phyloP scores from a whole-genome alignment of 2,329 filamentous ascomycete genomes.

The Penicillium sp. region DNA sequence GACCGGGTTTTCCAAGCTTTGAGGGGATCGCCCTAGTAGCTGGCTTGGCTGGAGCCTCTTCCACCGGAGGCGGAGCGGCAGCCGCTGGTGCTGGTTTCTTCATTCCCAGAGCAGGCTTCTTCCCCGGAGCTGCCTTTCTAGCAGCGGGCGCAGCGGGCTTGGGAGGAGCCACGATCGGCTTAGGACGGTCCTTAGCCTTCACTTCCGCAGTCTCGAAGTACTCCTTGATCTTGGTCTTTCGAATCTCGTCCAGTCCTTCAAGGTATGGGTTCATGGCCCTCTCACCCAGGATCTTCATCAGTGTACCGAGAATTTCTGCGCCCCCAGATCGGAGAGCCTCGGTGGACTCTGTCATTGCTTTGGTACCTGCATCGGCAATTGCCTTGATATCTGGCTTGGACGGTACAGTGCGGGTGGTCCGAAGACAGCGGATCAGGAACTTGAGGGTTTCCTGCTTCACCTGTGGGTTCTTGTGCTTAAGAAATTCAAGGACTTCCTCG shows the following conservation, averaged over 20 bases:
- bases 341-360: conserved; percentile 85
- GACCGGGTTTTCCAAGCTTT: conserved; percentile 50
- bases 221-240: conserved; percentile 94
- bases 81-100: conserved; percentile 55
- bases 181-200: conserved; percentile 89
- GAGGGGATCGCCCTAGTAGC: conserved; percentile 48
- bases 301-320: conserved; percentile 85
- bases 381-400: conserved; percentile 79
- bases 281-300: conserved; percentile 99
- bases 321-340: conserved; percentile 84
- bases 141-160: conserved; percentile 60
- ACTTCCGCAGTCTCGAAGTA: conserved; percentile 81
- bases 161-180: conserved; percentile 67
- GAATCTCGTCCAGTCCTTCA: conserved; percentile 91
- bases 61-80: conserved; percentile 20
- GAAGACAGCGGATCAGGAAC: conserved; percentile 86
- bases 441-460: conserved; percentile 95
- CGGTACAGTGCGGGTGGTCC: conserved; percentile 80
- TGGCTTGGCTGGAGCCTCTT: conserved; percentile 48
- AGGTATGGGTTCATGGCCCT: conserved; percentile 91
- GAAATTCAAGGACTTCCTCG: conserved; percentile 83
- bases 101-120: conserved; percentile 53
- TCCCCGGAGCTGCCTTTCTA: conserved; percentile 58
- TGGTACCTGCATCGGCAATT: conserved; percentile 87
- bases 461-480: conserved; percentile 95